Percentiles rank a stretch among this genome's conserved stretches.
These are phyloP conservation scores for Penicillium sp. DNA, from an alignment of 2,329 filamentous ascomycete genomes.

Conservation along the genomic window DNA sequence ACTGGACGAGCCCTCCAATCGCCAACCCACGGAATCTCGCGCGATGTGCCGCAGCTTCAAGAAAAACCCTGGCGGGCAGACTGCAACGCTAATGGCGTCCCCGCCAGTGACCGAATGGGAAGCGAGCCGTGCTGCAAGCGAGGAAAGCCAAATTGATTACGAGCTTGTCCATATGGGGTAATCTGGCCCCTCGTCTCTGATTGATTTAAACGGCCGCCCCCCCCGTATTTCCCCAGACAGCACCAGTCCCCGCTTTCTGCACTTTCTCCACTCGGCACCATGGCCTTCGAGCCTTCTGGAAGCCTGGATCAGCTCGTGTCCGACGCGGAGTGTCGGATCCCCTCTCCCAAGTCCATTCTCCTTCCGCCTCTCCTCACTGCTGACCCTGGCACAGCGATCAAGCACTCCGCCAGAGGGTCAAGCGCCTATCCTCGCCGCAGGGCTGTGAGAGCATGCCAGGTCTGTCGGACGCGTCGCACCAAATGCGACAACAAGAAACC, in stretches of 20 bases:
- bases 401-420: neutral
- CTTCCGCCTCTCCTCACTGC: neutral
- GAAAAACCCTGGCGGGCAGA: too few relatives aligned
- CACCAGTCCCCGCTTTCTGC: too few relatives aligned
- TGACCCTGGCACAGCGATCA: neutral
- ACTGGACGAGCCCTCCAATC: too few relatives aligned
- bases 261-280: too few relatives aligned
- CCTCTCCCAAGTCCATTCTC: too few relatives aligned
- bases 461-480: slow-evolving; percentile 34
- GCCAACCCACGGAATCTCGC: neutral
- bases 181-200: neutral
- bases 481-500: slow-evolving; percentile 38
- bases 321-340: neutral
- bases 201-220: neutral
- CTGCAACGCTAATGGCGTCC: too few relatives aligned
- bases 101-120: neutral
- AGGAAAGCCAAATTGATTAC: neutral
- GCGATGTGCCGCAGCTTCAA: neutral
- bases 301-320: neutral
- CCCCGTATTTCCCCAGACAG: neutral
- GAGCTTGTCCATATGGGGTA: neutral
- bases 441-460: slow-evolving; percentile 36
- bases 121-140: too few relatives aligned
- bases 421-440: slow-evolving; percentile 12
- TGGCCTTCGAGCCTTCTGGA: too few relatives aligned